These are phyloP conservation scores for Vitis rupestris DNA, from an alignment of 164 flowering plant genomes.

Conservation along the genomic window DNA sequence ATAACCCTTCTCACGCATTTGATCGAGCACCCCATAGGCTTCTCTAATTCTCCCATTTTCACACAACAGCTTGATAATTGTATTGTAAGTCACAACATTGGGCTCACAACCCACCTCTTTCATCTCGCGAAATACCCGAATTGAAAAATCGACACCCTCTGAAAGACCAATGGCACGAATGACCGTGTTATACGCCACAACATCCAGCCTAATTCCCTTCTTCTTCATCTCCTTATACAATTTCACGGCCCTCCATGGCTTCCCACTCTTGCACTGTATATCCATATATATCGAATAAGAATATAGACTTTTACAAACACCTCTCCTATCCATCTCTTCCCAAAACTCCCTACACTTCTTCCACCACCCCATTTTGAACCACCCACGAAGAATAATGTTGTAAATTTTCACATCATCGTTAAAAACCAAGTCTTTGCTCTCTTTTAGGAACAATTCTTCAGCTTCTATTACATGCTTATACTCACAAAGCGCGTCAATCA, in stretches of 20 bases:
- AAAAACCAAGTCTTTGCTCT: constrained; percentile 11
- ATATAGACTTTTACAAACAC: constrained; percentile 60
- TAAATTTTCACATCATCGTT: constrained; percentile 45
- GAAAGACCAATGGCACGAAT: constrained; percentile 65
- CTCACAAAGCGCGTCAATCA: constrained; percentile 89
- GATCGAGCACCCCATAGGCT: constrained; percentile 48
- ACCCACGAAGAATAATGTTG: constrained; percentile 83
- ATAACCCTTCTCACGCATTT: constrained; percentile 60
- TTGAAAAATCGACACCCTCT: constrained; percentile 71
- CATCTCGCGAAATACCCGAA: constrained; percentile 67
- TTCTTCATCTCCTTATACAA: constrained; percentile 84
- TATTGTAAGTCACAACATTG: constrained; percentile 67
- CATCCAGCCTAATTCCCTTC: constrained; percentile 66
- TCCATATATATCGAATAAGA: constrained; percentile 93
- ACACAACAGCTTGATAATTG: constrained; percentile 69
- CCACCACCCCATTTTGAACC: constrained; percentile 87
- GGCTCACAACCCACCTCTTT: constrained; percentile 69
- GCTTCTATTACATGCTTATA: constrained; percentile 89
- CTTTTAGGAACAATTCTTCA: constrained; percentile 57
- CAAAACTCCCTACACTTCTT: constrained; percentile 82
- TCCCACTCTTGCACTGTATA: constrained; percentile 67
- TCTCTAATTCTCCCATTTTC: constrained; percentile 61
- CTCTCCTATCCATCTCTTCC: constrained; percentile 81
- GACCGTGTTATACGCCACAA: constrained; percentile 77
- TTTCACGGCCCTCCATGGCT: constrained; percentile 83